Conservation (phyloP, 2,329 filamentous ascomycete genomes). For the Colletotrichum limetticola region DNA sequence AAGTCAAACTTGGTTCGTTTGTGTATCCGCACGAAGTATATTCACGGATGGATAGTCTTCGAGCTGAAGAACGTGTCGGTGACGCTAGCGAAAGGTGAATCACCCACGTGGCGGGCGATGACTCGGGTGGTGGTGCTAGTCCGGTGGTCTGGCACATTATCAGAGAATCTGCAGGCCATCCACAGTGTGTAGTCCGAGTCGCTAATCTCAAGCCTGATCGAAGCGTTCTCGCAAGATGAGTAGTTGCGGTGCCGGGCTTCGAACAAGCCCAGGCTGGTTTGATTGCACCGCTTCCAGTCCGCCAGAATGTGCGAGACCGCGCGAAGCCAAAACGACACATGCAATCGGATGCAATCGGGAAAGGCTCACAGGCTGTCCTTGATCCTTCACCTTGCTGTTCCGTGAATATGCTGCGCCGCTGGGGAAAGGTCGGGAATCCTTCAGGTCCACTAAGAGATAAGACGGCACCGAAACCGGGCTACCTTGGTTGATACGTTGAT, state of each 20-base stretch:
- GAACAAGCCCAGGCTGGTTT: background rate
- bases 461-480: background rate
- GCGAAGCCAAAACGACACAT: too few species aligned
- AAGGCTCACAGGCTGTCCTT: too few species aligned
- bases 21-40: background rate
- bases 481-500: too few species aligned
- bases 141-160: background rate
- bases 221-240: background rate
- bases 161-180: background rate
- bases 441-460: constrained; percentile 31
- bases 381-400: background rate
- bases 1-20: background rate
- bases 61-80: background rate
- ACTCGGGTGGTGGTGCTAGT: background rate
- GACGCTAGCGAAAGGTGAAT: background rate
- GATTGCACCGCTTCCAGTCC: background rate
- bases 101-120: background rate
- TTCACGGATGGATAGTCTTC: background rate
- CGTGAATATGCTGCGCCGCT: constrained; percentile 2
- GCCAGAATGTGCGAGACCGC: background rate
- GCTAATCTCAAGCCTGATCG: background rate
- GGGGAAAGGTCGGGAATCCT: constrained; percentile 16
- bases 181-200: background rate
- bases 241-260: too few species aligned
- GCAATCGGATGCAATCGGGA: too few species aligned